Percentiles rank a stretch among this genome's conserved stretches.
Conservation (phyloP, 306 rosid genomes). For the Crataegus laevigata region DNA sequence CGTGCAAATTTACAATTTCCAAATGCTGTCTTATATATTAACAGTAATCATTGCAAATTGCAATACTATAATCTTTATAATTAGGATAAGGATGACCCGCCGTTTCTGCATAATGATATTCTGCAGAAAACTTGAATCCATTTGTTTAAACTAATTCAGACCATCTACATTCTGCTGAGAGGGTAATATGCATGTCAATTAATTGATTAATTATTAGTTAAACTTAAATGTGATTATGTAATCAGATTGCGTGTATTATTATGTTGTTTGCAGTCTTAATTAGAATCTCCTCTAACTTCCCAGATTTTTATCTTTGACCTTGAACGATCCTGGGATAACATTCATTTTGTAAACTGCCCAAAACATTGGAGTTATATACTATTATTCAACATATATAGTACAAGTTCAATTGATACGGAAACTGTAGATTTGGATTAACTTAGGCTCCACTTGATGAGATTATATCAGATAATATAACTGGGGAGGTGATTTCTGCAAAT, state of each 20-base stretch:
- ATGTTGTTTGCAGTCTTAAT: background rate
- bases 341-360: background rate
- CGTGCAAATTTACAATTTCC: slow-evolving; percentile 3
- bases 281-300: background rate
- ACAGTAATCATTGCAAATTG: background rate
- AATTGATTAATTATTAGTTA: background rate
- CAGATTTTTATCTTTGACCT: too few species aligned
- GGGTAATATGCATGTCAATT: background rate
- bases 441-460: background rate
- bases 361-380: background rate
- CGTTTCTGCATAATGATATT: background rate
- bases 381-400: background rate
- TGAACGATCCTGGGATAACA: background rate
- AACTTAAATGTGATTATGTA: background rate
- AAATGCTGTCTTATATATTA: background rate
- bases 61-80: background rate
- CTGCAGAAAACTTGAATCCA: background rate
- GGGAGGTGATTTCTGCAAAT: too few species aligned
- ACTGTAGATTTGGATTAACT: background rate
- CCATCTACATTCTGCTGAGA: background rate
- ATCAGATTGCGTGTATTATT: background rate
- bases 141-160: background rate
- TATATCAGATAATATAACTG: background rate
- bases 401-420: background rate
- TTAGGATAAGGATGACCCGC: slow-evolving; percentile 1